phyloP scores from a whole-genome alignment of 257 asterid genomes.

The Mentha longifolia region DNA sequence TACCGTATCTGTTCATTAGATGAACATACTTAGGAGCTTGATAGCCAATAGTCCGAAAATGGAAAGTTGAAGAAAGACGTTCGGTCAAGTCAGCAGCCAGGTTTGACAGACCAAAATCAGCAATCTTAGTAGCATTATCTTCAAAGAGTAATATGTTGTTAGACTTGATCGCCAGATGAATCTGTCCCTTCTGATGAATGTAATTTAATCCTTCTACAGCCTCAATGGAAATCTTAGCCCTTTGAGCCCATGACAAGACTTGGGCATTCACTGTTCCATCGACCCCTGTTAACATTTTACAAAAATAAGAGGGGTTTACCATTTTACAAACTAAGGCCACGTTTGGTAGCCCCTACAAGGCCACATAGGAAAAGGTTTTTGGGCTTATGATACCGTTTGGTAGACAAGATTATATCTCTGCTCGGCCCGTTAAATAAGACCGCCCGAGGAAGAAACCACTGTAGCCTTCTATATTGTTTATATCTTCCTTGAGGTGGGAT shows the following conservation, averaged over 20 bases:
- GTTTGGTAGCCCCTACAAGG: too few relatives aligned
- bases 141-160: constrained; percentile 33
- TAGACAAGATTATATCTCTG: too few relatives aligned
- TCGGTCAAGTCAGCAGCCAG: not conserved
- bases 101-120: not conserved
- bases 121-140: constrained; percentile 9
- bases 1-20: too few relatives aligned
- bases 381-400: too few relatives aligned
- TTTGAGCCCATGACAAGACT: constrained; percentile 41
- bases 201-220: constrained; percentile 42
- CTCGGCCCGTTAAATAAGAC: too few relatives aligned
- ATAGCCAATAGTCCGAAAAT: not conserved
- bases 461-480: too few relatives aligned
- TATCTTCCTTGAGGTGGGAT: too few relatives aligned
- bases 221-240: constrained; percentile 41
- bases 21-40: constrained; percentile 2
- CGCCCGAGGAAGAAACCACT: too few relatives aligned
- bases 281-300: too few relatives aligned
- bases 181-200: constrained; percentile 60
- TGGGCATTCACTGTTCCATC: too few relatives aligned
- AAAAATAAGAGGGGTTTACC: not conserved
- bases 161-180: constrained; percentile 39
- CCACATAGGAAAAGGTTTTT: too few relatives aligned
- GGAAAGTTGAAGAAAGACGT: not conserved
- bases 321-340: too few relatives aligned